Evolutionary conservation across 441 rosid genomes (phyloP), one percentile per base, ranked within the genome.

Genomic region (Aquilaria agallochum): DNA sequence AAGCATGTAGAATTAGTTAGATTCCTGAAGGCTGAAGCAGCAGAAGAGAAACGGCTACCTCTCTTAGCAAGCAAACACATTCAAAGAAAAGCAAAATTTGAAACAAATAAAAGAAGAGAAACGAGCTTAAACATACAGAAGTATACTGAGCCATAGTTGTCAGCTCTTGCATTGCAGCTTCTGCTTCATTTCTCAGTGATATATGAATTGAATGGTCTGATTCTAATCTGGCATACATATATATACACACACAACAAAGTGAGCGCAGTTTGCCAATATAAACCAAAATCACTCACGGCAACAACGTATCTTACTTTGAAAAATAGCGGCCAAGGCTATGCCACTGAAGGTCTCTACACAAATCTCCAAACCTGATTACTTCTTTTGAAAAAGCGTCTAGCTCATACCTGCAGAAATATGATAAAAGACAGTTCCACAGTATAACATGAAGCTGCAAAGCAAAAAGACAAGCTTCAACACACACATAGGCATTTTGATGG

Each of bases 281-380:
- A 45, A 50, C 44, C 44, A 44, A 59, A 44, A 15, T 10, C 51
- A 49, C 59, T 63, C 47, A 63, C 40, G 15, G 36, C 56, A 13
- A 66, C 52, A 14, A 51, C 7, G 48, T 33, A 47, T 50, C n/a
- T 75, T 79, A 87, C 94, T 82, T 84, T 42, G 82, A 80, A 62
- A 87, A 87, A 73, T 84, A 87, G 53, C 90, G 88, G 54, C 81
- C 85, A 60, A 87, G 60, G 69, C 76, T 80, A 74, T 84, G 94
- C 94, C 94, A 87, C 56, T 87, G 88, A 63, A 82, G 77, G 76
- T 87, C 94, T 81, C 82, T 87, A 42, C 82, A 82, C 36, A 83
- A 77, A 79, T 87, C 84, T 65, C 94, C 94, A 74, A 87, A 87
- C 65, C 94, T 90, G 72, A 87, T 81, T 34, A 87, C 90, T 78